phyloP scores from a whole-genome alignment of 768 basidiomycete genomes.

The Pisolithus albus region DNA sequence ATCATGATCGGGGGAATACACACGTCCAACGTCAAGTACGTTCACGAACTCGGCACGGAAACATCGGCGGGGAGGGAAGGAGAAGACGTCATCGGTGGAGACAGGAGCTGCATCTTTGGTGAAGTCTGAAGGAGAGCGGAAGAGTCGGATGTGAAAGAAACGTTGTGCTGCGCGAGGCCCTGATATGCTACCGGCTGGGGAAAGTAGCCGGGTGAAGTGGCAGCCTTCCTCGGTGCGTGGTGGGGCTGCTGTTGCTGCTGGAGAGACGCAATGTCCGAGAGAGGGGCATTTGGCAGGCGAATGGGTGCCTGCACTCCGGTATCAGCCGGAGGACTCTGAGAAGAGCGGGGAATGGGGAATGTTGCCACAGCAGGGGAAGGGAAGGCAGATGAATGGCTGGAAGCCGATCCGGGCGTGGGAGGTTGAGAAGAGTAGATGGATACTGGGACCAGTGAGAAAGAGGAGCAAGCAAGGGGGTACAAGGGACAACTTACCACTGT shows the following conservation, averaged over 20 bases:
- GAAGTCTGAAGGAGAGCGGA: slow-evolving; percentile 21
- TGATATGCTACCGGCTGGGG: slow-evolving; percentile 22
- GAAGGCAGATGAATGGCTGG: slow-evolving; percentile 56
- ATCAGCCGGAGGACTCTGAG: slow-evolving; percentile 43
- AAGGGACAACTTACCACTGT: slow-evolving; percentile 47
- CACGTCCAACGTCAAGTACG: background rate
- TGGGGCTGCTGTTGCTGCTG: slow-evolving; percentile 28
- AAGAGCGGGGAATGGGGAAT: slow-evolving; percentile 55
- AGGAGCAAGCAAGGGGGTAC: no score
- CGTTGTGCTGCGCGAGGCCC: slow-evolving; percentile 23
- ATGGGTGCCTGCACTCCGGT: slow-evolving; percentile 43
- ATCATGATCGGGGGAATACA: background rate
- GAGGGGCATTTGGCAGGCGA: slow-evolving; percentile 65
- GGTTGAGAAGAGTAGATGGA: slow-evolving; percentile 29
- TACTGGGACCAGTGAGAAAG: slow-evolving; percentile 7
- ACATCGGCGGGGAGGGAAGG: slow-evolving; percentile 16
- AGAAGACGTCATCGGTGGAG: slow-evolving; percentile 22
- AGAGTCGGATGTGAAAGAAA: slow-evolving; percentile 23
- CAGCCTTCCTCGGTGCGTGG: slow-evolving; percentile 26
- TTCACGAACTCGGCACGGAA: slow-evolving; percentile 13
- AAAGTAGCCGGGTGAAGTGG: slow-evolving; percentile 29
- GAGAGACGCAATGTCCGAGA: slow-evolving; percentile 60
- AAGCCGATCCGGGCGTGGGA: slow-evolving; percentile 38
- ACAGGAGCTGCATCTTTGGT: slow-evolving; percentile 20
- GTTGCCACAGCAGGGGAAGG: slow-evolving; percentile 56